Evolutionary conservation across 2,329 filamentous ascomycete genomes (phyloP).

Genomic region (Lachnellula subtilissima): DNA sequence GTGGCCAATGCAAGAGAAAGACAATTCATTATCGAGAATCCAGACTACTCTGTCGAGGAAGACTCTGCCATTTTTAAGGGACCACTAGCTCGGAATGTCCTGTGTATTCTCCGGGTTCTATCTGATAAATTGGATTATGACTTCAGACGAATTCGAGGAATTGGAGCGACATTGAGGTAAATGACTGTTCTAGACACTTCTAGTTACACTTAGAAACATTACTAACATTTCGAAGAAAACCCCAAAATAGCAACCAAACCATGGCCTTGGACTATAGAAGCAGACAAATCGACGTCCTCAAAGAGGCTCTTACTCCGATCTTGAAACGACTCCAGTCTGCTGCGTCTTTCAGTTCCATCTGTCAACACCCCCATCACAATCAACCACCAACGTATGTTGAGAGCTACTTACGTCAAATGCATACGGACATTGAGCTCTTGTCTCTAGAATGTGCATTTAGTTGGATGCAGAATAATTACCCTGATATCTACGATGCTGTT

Average conservation of each 20-base stretch:
- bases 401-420: not conserved
- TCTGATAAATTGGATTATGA: slow-evolving; percentile 20
- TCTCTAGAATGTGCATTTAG: slow-evolving; percentile 22
- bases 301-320: slow-evolving; percentile 8
- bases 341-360: slow-evolving; percentile 8
- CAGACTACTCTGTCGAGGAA: slow-evolving; percentile 17
- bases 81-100: slow-evolving; percentile 14
- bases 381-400: not conserved
- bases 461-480: slow-evolving; percentile 14
- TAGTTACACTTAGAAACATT: not conserved
- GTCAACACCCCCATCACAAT: slow-evolving; percentile 2
- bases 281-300: slow-evolving; percentile 18
- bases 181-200: not conserved
- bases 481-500: slow-evolving; percentile 7
- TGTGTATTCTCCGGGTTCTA: slow-evolving; percentile 15
- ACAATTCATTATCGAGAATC: slow-evolving; percentile 12
- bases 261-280: slow-evolving; percentile 22
- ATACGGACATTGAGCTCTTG: slow-evolving; percentile 10
- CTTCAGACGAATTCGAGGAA: slow-evolving; percentile 7
- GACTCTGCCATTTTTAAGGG: slow-evolving; percentile 8
- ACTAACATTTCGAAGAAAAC: slow-evolving; percentile 12
- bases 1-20: slow-evolving; percentile 22
- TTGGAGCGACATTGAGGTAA: slow-evolving; percentile 8
- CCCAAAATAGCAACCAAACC: slow-evolving; percentile 22
- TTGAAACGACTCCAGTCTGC: not conserved